Percentiles rank a stretch among this genome's conserved stretches.
Evolutionary conservation across 495 filamentous ascomycete genomes (phyloP).

Genomic region (Pyrenula massariospora): DNA sequence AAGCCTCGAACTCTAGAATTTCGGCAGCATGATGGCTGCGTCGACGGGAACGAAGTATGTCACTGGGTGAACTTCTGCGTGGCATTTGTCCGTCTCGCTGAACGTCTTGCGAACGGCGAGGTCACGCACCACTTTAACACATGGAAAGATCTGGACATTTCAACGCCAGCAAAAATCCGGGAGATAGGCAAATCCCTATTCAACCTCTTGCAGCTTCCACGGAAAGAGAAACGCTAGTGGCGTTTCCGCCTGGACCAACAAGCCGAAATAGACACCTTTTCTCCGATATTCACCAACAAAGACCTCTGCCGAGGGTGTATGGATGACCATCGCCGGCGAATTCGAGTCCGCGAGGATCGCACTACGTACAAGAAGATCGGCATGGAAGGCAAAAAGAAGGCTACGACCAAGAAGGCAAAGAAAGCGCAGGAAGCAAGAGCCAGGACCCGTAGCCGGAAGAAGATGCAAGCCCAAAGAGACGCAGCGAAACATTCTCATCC

Average conservation of each 20-base stretch:
- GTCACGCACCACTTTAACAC: neutral
- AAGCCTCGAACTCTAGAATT: neutral
- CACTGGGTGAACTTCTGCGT: neutral
- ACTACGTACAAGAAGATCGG: neutral
- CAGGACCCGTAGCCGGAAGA: neutral
- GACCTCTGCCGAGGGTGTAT: neutral
- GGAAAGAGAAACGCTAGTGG: neutral
- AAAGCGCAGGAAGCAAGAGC: neutral
- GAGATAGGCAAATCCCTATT: neutral
- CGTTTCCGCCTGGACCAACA: neutral
- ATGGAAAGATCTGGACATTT: neutral
- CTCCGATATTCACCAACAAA: neutral
- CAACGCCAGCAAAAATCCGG: neutral
- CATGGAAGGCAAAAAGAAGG: neutral
- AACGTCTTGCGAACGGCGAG: neutral
- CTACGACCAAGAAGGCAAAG: constrained; percentile 1
- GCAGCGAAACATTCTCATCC: too few relatives aligned
- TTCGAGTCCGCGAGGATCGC: neutral
- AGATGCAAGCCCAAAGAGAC: neutral
- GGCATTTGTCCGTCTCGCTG: neutral
- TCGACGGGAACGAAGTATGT: neutral
- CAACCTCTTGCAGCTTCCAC: neutral
- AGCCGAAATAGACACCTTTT: neutral
- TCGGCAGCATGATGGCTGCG: neutral
- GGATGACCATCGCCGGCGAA: neutral